Percentiles rank a stretch among this genome's conserved stretches.
Conservation (phyloP, 2,329 filamentous ascomycete species). For the Diaporthe caulivora region DNA sequence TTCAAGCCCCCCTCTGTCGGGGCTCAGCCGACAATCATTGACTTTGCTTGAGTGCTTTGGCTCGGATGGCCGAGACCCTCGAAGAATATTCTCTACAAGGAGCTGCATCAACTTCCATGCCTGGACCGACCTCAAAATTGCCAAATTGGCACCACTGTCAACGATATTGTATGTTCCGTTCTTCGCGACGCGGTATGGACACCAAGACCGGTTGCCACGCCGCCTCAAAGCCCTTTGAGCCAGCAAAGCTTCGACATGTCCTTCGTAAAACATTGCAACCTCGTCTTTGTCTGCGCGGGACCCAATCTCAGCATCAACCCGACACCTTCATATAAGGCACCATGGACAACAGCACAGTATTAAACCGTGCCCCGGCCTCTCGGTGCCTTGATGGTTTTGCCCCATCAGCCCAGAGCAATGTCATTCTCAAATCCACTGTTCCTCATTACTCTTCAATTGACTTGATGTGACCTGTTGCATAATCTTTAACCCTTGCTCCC, state of each 20-base stretch:
- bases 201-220: slow-evolving; percentile 17
- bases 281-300: slow-evolving; percentile 13
- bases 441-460: background rate
- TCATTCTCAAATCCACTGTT: background rate
- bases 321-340: background rate
- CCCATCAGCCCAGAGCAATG: background rate
- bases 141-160: background rate
- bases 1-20: background rate
- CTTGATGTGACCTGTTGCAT: slow-evolving; percentile 7
- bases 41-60: background rate
- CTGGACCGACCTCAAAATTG: background rate
- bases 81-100: background rate
- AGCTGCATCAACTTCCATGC: too few relatives aligned
- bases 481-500: background rate
- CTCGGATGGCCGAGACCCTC: background rate
- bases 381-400: background rate
- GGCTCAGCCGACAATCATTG: background rate
- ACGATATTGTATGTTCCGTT: background rate
- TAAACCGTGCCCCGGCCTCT: background rate
- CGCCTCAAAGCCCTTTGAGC: background rate
- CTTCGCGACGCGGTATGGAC: background rate
- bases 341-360: background rate
- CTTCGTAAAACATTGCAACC: background rate
- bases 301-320: background rate
- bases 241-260: background rate